Percentiles rank a stretch among this genome's conserved stretches.
These are phyloP conservation scores for Phytopythium cucurbitacearum DNA, from an alignment of 352 stramenopile genomes.

Conservation along the genomic window DNA sequence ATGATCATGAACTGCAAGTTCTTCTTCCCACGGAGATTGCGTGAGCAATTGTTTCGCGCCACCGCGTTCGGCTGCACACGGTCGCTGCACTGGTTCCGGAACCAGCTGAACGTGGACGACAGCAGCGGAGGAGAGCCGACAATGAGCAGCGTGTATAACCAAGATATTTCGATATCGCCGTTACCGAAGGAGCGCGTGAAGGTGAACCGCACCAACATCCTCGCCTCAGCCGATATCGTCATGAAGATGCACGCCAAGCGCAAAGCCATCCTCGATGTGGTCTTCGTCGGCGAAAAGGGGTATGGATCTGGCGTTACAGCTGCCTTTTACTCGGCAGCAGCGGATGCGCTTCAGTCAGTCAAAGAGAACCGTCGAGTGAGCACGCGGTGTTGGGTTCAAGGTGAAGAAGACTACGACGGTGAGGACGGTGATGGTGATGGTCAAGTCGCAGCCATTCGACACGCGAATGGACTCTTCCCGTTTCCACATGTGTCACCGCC, in stretches of 20 bases:
- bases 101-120: constrained; percentile 57
- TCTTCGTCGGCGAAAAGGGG: constrained; percentile 82
- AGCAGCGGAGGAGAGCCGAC: constrained; percentile 9
- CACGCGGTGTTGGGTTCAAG: constrained; percentile 54
- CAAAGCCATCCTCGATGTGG: constrained; percentile 78
- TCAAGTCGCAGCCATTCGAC: constrained; percentile 52
- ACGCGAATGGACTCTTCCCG: constrained; percentile 77
- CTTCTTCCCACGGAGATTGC: constrained; percentile 71
- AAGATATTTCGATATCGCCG: constrained; percentile 78
- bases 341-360: constrained; percentile 54
- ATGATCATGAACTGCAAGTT: constrained; percentile 79
- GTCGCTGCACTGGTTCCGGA: constrained; percentile 80
- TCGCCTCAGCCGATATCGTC: constrained; percentile 68
- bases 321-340: constrained; percentile 79
- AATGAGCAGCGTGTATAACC: constrained; percentile 53
- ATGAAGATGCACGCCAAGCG: constrained; percentile 87
- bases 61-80: constrained; percentile 79
- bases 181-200: constrained; percentile 87
- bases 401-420: constrained; percentile 35
- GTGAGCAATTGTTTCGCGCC: constrained; percentile 67
- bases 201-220: constrained; percentile 67
- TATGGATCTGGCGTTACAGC: constrained; percentile 84
- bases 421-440: constrained; percentile 5
- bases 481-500: constrained; percentile 35
- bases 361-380: constrained; percentile 35